Base-by-base conservation (phyloP, 2,329 filamentous ascomycete genomes). In the Pseudogymnoascus sp. region DNA sequence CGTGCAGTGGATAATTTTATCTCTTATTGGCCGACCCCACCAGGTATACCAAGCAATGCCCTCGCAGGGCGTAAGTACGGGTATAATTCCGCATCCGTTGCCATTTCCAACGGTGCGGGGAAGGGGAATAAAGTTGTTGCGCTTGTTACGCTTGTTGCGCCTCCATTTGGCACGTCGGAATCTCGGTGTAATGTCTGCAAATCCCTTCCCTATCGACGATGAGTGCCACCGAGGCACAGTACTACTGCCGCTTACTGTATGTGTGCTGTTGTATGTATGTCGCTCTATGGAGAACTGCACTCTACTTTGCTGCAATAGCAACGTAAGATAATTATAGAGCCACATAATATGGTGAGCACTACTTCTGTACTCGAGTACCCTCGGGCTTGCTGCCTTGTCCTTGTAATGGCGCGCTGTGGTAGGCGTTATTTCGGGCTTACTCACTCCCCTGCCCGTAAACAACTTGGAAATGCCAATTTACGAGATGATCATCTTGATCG, bases 11-110 rank as follows among this genome's bases (percentile, higher is more conserved):
- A 25, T 25, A 25, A 25, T 25, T 25, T 28, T 11, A 53, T 53
- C 47, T 50, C 43, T 35, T 12, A 53, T 53, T 53, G 47, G 47
- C 47, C 11, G 33, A 53, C 28, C 28, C 28, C 47, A 25, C 47
- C 47, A 53, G 47, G 25, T 53, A 53, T 22, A 30, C 28, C 43
- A 53, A 53, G 43, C 43, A 53, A 53, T 30, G 43, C 43, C 25
- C 25, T 12, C 28, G 18, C n/a, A 15, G 43, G 28, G 4, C 8
- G 5, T 11, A 6, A 53, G 18, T 53, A 53, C 47, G 47, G 47
- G 28, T 53, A 53, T 33, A 53, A 53, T 53, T 53, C 47, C 47
- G 47, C 47, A 53, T 53, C n/a, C 28, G 47, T 53, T 53, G 28
- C n/a, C 5, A 12, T 33, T 53, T 53, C 6, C 47, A 53, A 53